Base-by-base conservation (phyloP, 192 early-diverging fungal genomes). In the Backusella psychrophila region DNA sequence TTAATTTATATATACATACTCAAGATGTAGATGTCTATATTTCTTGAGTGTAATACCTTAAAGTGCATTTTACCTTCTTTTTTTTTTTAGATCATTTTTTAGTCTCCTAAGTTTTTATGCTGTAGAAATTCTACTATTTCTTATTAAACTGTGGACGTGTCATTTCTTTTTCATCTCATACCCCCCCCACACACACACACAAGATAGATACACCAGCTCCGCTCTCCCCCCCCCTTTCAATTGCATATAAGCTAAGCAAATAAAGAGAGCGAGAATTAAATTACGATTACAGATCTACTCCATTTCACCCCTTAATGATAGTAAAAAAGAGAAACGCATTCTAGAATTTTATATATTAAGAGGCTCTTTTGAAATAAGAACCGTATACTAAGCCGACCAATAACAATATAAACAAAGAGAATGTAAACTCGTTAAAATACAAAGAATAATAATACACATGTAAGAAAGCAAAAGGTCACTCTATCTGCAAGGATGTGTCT, bases 111-210 rank as follows among this genome's bases (percentile, higher is more conserved):
- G 26, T 63, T 14, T 33, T 63, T 63, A 63, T 63, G 23, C 56
- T 63, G n/a, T 26, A 63, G 56, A 63, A 39, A 63, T 63, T 26
- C 56, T 63, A 63, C 9, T 63, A 63, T 63, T 63, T 63, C 56
- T 63, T 63, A 26, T 63, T 14, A 29, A 29, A 14, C 56, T 63
- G 26, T 63, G 12, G 23, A 63, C 26, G 8, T 63, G 21, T 12
- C 26, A 26, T 63, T 63, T 23, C 23, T 63, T 29, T 63, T 63
- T 26, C 26, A 63, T 29, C 56, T 29, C 26, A 23, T 63, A 14
- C 21, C 11, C 23, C 26, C 56, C 33, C 2, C 31, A 33, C 31
- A 33, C 29, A 29, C 29, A 29, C 29, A 31, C 31, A 17, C 46
- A n/a, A 49, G 46, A 49, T 49, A n/a, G 6, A 49, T 12, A 44